A percentile compares a stretch with the other conserved stretches of the same genome.
Conservation (phyloP, 768 basidiomycete genomes). For the Grammothele lineata region DNA sequence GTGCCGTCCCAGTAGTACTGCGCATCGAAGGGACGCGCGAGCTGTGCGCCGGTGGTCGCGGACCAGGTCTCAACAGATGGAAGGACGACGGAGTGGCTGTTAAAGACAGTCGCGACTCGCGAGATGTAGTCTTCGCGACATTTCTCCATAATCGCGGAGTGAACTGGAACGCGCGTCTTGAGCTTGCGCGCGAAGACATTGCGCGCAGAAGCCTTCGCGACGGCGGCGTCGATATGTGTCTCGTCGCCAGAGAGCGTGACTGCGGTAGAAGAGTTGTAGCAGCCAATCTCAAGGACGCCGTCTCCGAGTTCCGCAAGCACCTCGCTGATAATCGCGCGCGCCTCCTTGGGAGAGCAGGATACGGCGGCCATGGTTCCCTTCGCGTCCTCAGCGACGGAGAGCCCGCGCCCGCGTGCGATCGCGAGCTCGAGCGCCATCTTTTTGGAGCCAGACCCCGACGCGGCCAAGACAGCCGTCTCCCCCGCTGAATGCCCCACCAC, state of each 20-base stretch:
- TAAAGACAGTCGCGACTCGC: slow-evolving; percentile 30
- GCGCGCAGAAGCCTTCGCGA: slow-evolving; percentile 23
- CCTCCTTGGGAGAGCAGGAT: slow-evolving; percentile 28
- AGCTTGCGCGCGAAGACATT: slow-evolving; percentile 35
- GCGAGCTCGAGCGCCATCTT: slow-evolving; percentile 40
- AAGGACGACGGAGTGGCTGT: slow-evolving; percentile 10
- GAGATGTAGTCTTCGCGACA: slow-evolving; percentile 28
- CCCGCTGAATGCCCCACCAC: slow-evolving; percentile 46
- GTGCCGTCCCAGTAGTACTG: slow-evolving; percentile 41
- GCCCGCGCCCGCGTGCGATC: slow-evolving; percentile 35
- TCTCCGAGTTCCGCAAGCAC: slow-evolving; percentile 8
- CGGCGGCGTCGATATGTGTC: slow-evolving; percentile 23
- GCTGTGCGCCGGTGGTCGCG: slow-evolving; percentile 28
- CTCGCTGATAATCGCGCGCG: slow-evolving; percentile 24
- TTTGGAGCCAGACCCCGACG: slow-evolving; percentile 38
- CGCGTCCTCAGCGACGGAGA: slow-evolving; percentile 29
- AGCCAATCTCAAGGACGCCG: slow-evolving; percentile 34
- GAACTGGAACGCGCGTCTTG: slow-evolving; percentile 34
- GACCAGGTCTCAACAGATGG: slow-evolving; percentile 35
- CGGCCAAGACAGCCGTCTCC: slow-evolving; percentile 40
- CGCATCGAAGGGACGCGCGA: slow-evolving; percentile 23
- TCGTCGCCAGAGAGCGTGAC: slow-evolving; percentile 33
- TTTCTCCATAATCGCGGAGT: slow-evolving; percentile 35
- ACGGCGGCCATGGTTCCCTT: slow-evolving; percentile 44
- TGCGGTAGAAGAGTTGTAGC: slow-evolving; percentile 36